phyloP scores from a whole-genome alignment of 1,284 basidiomycete species.

The Phaffia rhodozyma region DNA sequence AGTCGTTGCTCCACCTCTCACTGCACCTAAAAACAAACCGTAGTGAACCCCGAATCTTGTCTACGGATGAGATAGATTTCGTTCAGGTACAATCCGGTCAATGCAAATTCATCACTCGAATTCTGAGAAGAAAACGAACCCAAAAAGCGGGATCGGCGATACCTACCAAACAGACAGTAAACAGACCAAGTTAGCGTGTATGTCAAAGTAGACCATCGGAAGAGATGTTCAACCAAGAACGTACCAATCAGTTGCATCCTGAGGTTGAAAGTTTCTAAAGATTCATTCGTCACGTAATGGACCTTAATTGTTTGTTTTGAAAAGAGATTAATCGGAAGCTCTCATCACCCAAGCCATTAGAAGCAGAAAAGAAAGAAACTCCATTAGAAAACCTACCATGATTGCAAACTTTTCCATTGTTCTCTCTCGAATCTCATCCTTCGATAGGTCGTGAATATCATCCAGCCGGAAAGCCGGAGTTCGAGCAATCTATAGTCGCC shows the following conservation, averaged over 20 bases:
- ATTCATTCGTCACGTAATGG: constrained; percentile 39
- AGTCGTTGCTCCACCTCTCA: constrained; percentile 34
- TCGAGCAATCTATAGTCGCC: constrained; percentile 32
- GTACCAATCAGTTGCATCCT: constrained; percentile 40
- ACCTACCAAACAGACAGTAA: constrained; percentile 27
- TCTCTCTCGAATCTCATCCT: constrained; percentile 41
- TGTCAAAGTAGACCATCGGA: background rate
- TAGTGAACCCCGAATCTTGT: constrained; percentile 42
- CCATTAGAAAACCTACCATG: constrained; percentile 22
- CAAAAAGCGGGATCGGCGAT: constrained; percentile 44
- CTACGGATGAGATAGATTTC: background rate
- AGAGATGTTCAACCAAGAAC: background rate
- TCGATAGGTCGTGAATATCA: constrained; percentile 45
- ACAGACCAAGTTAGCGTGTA: constrained; percentile 4
- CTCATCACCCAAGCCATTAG: background rate
- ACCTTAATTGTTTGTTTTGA: constrained; percentile 28
- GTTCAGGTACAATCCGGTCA: no score
- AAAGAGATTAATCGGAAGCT: background rate
- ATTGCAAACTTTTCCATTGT: constrained; percentile 35
- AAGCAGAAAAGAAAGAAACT: background rate
- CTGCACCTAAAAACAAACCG: constrained; percentile 40
- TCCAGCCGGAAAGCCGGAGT: constrained; percentile 42
- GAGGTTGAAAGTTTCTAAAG: constrained; percentile 39
- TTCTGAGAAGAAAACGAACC: constrained; percentile 30
- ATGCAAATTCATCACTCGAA: no score